phyloP scores from a whole-genome alignment of 2,329 filamentous ascomycete species.

The Fusarium proliferatum region DNA sequence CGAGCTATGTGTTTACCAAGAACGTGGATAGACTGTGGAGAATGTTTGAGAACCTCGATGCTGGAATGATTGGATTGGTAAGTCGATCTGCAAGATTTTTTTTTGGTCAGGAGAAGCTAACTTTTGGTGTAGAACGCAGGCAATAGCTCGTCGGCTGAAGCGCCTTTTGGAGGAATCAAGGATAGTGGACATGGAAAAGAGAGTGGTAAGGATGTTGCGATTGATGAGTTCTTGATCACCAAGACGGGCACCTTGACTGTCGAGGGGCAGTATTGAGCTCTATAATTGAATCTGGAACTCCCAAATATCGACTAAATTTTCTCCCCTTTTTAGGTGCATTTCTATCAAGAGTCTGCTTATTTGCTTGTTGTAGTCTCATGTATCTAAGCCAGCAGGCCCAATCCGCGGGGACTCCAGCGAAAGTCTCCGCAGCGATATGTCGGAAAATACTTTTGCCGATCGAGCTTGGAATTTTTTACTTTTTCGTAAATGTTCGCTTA shows the following conservation, averaged over 20 bases:
- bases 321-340: rapidly evolving
- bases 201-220: slow-evolving; percentile 55
- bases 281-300: rapidly evolving
- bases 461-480: not conserved
- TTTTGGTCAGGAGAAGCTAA: rapidly evolving
- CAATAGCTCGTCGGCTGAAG: slow-evolving; percentile 50
- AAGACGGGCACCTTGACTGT: slow-evolving; percentile 47
- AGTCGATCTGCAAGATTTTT: rapidly evolving
- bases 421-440: not conserved
- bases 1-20: slow-evolving; percentile 29
- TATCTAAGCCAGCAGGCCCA: too few species aligned
- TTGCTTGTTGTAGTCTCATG: not conserved
- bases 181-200: slow-evolving; percentile 32
- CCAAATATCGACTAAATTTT: rapidly evolving
- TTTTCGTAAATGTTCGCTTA: not conserved
- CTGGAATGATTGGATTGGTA: slow-evolving; percentile 34
- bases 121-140: not conserved
- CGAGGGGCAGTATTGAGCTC: not conserved
- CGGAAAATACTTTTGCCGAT: slow-evolving; percentile 12
- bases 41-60: slow-evolving; percentile 29
- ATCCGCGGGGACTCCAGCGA: not conserved
- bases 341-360: not conserved
- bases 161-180: slow-evolving; percentile 46
- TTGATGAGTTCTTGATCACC: slow-evolving; percentile 57
- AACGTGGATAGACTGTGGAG: slow-evolving; percentile 25